Evolutionary conservation across 129 eudicot genomes (phyloP).

Genomic region (Cynara cardunculus): DNA sequence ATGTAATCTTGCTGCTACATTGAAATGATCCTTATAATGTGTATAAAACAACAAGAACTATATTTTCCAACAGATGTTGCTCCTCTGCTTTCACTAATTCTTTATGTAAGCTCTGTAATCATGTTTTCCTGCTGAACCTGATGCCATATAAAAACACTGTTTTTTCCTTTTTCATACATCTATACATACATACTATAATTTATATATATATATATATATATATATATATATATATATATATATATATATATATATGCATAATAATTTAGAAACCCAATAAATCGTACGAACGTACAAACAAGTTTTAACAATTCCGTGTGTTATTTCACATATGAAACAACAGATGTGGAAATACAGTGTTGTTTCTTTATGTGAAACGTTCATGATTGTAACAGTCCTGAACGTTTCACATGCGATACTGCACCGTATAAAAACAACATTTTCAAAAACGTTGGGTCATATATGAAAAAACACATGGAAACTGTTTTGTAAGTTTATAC

Average conservation of each 20-base stretch:
- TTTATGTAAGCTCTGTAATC: constrained; percentile 1
- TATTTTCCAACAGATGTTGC: not conserved
- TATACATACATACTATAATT: too few relatives aligned
- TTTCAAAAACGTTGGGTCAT: too few relatives aligned
- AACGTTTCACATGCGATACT: too few relatives aligned
- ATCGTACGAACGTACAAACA: too few relatives aligned
- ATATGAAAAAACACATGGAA: too few relatives aligned
- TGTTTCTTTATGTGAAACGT: too few relatives aligned
- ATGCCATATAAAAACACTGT: not conserved
- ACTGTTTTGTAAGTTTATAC: too few relatives aligned
- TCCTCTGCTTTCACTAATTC: not conserved
- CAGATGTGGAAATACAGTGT: not conserved
- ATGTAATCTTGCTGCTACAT: not conserved
- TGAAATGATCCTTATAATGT: not conserved
- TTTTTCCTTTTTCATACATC: not conserved
- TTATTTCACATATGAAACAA: too few relatives aligned
- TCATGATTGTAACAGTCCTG: not conserved
- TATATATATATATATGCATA: not conserved
- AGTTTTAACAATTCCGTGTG: too few relatives aligned
- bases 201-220: not conserved
- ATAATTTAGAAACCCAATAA: not conserved
- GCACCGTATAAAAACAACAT: too few relatives aligned
- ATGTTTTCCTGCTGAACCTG: constrained; percentile 18
- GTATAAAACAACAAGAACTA: not conserved
- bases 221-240: too few relatives aligned